A percentile compares a stretch with the other conserved stretches of the same genome.
Evolutionary conservation across 1,284 basidiomycete genomes (phyloP).

Genomic region (Ceratobasidium sp.): DNA sequence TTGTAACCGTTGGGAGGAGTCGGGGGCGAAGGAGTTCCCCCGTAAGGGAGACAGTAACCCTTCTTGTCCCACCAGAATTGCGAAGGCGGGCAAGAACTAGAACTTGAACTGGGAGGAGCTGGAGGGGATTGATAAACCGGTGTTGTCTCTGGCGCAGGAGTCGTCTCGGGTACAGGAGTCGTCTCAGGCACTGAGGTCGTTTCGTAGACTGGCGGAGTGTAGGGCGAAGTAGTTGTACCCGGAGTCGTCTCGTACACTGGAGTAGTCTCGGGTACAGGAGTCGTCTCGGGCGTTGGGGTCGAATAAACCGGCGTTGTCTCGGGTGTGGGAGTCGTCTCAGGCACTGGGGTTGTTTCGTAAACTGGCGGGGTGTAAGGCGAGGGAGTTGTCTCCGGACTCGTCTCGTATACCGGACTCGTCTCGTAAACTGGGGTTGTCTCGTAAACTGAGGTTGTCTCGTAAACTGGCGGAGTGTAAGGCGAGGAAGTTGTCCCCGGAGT

Average conservation of each 20-base stretch:
- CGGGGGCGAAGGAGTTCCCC: conserved; percentile 25
- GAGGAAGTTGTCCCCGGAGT: not conserved
- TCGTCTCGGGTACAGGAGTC: conserved; percentile 12
- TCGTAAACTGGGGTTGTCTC: conserved; percentile 8
- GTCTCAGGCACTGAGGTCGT: conserved; percentile 5
- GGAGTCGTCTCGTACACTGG: not conserved
- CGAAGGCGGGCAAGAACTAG: conserved; percentile 16
- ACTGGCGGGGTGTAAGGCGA: not conserved
- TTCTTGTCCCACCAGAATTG: conserved; percentile 36
- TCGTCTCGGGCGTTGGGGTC: not conserved
- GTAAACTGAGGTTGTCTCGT: not conserved
- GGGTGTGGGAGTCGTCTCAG: not conserved
- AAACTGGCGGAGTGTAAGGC: not conserved
- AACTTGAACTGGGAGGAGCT: conserved; percentile 1
- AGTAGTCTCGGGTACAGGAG: not conserved
- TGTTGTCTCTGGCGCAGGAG: conserved; percentile 14
- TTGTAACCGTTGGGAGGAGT: conserved; percentile 28
- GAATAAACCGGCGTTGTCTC: conserved; percentile 17
- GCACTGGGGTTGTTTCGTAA: conserved; percentile 1
- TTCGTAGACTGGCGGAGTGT: not conserved
- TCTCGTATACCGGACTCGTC: conserved; percentile 5
- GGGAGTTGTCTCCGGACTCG: conserved; percentile 13
- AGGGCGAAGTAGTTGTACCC: not conserved
- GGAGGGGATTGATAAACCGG: conserved; percentile 7
- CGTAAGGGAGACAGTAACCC: conserved; percentile 21